Conservation (phyloP, 208 protist species). For the Trypanosoma melophagium region DNA sequence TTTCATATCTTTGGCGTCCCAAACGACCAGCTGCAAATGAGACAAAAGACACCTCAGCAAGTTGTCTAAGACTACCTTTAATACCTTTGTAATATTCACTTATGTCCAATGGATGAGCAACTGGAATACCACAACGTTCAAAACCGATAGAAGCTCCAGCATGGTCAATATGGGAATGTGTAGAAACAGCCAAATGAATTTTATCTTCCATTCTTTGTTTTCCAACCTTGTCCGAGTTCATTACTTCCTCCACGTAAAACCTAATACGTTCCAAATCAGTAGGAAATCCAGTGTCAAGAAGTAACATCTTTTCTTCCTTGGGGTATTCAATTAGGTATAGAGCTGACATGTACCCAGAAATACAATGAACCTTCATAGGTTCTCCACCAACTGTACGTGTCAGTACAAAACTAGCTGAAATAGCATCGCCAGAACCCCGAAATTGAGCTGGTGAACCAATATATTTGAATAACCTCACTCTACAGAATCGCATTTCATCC, state of each 20-base stretch:
- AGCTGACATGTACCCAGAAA: constrained; percentile 39
- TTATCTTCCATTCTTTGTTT: constrained; percentile 31
- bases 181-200: constrained; percentile 36
- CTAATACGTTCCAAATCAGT: constrained; percentile 39
- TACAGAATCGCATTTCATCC: neutral
- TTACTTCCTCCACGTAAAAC: constrained; percentile 49
- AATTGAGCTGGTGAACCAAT: constrained; percentile 30
- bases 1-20: constrained; percentile 28
- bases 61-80: constrained; percentile 25
- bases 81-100: constrained; percentile 25
- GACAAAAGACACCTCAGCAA: constrained; percentile 33
- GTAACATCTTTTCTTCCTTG: constrained; percentile 30
- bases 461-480: constrained; percentile 26
- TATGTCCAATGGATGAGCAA: constrained; percentile 34
- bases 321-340: constrained; percentile 51
- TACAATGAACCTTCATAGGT: constrained; percentile 43
- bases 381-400: constrained; percentile 24
- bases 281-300: constrained; percentile 49
- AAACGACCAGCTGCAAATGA: constrained; percentile 34
- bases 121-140: constrained; percentile 26
- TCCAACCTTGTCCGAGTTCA: constrained; percentile 15
- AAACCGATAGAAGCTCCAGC: constrained; percentile 35
- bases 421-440: constrained; percentile 25
- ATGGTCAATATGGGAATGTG: constrained; percentile 58
- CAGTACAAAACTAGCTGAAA: constrained; percentile 38